Percentiles rank a stretch among this genome's conserved stretches.
Evolutionary conservation across 768 basidiomycete genomes (phyloP).

Genomic region (Butyriboletus loyo): DNA sequence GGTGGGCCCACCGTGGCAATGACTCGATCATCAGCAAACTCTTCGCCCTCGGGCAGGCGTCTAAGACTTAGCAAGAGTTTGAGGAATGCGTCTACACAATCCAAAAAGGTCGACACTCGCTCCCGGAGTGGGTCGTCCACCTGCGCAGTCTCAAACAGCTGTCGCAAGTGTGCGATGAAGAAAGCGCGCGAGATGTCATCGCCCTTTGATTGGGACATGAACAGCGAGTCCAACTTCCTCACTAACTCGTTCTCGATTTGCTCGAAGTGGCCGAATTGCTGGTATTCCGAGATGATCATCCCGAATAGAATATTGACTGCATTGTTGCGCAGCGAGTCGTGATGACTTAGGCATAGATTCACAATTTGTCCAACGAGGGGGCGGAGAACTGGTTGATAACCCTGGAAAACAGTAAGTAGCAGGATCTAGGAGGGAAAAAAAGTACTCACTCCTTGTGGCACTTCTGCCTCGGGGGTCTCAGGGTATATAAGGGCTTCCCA

Average conservation of each 20-base stretch:
- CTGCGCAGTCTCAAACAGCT: slow-evolving; percentile 81
- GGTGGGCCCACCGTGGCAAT: slow-evolving; percentile 69
- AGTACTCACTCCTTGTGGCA: slow-evolving; percentile 63
- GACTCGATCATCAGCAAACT: slow-evolving; percentile 92
- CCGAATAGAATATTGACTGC: slow-evolving; percentile 92
- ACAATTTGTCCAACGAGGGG: slow-evolving; percentile 87
- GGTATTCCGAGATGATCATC: slow-evolving; percentile 93
- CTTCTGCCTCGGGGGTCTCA: slow-evolving; percentile 47
- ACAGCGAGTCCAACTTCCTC: slow-evolving; percentile 83
- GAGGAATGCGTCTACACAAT: slow-evolving; percentile 89
- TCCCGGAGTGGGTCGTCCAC: slow-evolving; percentile 78
- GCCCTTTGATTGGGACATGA: slow-evolving; percentile 90
- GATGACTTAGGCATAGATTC: slow-evolving; percentile 90
- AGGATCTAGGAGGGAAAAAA: neutral
- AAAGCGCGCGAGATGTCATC: slow-evolving; percentile 90
- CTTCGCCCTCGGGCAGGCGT: slow-evolving; percentile 87
- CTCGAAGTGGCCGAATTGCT: slow-evolving; percentile 80
- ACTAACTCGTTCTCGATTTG: slow-evolving; percentile 91
- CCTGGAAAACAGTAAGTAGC: slow-evolving; percentile 39
- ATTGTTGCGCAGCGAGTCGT: slow-evolving; percentile 86
- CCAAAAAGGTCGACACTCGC: slow-evolving; percentile 77
- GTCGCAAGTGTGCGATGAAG: slow-evolving; percentile 87
- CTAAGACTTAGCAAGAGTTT: slow-evolving; percentile 85
- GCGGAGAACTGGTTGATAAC: slow-evolving; percentile 81
- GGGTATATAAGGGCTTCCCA: slow-evolving; percentile 88